Evolutionary conservation across 1,284 basidiomycete genomes (phyloP), one percentile per base, ranked within the genome.

Genomic region (Rhodotorula glutinis): DNA sequence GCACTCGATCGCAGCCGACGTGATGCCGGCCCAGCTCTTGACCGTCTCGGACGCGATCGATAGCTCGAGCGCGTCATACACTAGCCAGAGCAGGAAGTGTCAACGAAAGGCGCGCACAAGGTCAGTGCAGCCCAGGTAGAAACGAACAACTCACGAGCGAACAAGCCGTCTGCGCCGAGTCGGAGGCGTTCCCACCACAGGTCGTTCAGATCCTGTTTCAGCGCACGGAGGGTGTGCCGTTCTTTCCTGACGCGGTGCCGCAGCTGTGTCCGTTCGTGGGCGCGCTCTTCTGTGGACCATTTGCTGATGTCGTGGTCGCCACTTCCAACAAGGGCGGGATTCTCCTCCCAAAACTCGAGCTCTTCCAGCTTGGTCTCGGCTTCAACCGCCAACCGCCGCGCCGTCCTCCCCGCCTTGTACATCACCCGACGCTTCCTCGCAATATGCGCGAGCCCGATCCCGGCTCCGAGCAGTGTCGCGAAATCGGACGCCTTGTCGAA

Each of bases 21-120:
- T 30, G 29, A 57, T 33, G 0, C 66, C 66, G 5, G 58, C 46
- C 27, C 25, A n/a, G 13, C 58, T 53, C 41, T 64, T 61, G 16
- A 60, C 43, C 7, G 41, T n/a, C 38, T 66, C 69, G 8, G 56
- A 29, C 1, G 46, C 62, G 1, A 56, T 30, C 29, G 66, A 46
- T 3, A 72, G 49, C 23, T 72, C 67, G 9, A 72, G 43, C 4
- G 58, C 62, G 41, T 72, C 67, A 52, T 65, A 72, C 13, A 60
- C 70, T 72, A 30, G 4, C 14, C 8, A 25, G 7, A 38, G 5
- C 33, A 38, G 21, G 25, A 19, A 9, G 29, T 9, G 21, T 19
- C 25, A 25, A 44, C 3, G 19, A 9, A 21, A 21, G 21, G 29
- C 38, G 51, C 53, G 16, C 7, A 1, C 9, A 1, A 1, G 41